Base-by-base conservation (phyloP, 768 basidiomycete genomes). In the Mrakia hoshinonis region DNA sequence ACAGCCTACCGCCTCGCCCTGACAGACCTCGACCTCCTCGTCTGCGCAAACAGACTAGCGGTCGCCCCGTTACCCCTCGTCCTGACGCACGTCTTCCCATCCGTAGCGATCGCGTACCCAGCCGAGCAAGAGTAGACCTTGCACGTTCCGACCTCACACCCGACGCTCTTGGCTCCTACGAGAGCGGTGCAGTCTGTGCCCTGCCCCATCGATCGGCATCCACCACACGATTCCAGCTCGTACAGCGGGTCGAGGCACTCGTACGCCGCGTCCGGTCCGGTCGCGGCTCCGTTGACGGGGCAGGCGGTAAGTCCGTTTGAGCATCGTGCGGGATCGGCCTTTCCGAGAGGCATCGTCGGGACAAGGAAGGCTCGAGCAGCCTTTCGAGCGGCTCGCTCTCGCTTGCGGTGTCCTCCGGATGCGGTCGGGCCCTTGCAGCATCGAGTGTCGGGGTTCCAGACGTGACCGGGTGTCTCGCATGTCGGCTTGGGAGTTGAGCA, bases 171-270 rank as follows among this genome's bases (percentile, higher is more conserved):
- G 43, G 70, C 64, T 34, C 65, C 55, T 10, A 52, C 7, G 47
- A 72, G 66, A 29, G 70, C 64, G 3, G 63, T 66, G 63, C 64
- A 66, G 58, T 70, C 69, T 24, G 62, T 48, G 22, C 69, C 69
- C 24, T 52, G 4, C 36, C 69, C 69, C 48, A 70, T 47, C 22
- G 61, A 24, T 22, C 34, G 18, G 70, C 70, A 72, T 9, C 70
- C 70, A 54, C 70, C 70, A 51, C 70, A 72, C 5, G 64, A 66
- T 34, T 72, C 70, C 38, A 72, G 63, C 52, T 69, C 68, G 24
- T 29, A 36, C 22, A 39, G 29, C 26, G 62, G 58, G 26, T 69
- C 52, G 22, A 69, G 51, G 68, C 68, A 69, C 39, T 69, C 68
- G 61, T 69, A 63, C 11, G 34, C 48, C 15, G 58, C 36, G 10